Base-by-base conservation (phyloP, 371 early-diverging fungal genomes). In the Phascolomyces articulosus region DNA sequence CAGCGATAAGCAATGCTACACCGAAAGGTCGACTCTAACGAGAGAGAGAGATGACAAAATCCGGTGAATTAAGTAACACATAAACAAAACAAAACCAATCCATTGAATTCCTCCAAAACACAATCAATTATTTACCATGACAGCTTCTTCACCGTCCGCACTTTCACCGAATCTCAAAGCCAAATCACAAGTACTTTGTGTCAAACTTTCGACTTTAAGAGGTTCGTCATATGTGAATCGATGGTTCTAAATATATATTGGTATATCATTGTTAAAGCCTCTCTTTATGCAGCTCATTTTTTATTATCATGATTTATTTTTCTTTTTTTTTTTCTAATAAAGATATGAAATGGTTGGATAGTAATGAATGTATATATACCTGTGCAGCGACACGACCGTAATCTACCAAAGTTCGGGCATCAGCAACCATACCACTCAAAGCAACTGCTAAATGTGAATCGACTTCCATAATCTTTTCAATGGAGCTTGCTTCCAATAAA, bases 1-100 rank as follows among this genome's bases (percentile, higher is more conserved):
- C 99, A 26, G 96, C 98, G 81, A 99, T 95, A 68, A 99, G 78
- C 62, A 99, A 82, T 24, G 99, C 98, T 23, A 99, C 98, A 68
- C 99, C 99, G 79, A 99, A 99, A 34, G 99, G 99, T 70, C 99
- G 89, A 71, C 95, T 94, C 88, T 88, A 74, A 20, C n/a, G n/a
- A n/a, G n/a, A n/a, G n/a, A n/a, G n/a, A n/a, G n/a, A n/a, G n/a
- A n/a, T n/a, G n/a, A n/a, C n/a, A n/a, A n/a, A n/a, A n/a, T n/a
- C n/a, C n/a, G n/a, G n/a, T n/a, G n/a, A n/a, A n/a, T n/a, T n/a
- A n/a, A n/a, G n/a, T n/a, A n/a, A n/a, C n/a, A n/a, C n/a, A n/a
- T n/a, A n/a, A n/a, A n/a, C n/a, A n/a, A n/a, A n/a, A n/a, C n/a
- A n/a, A n/a, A n/a, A n/a, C n/a, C n/a, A n/a, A n/a, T n/a, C n/a